Evolutionary conservation across 164 flowering plant species (phyloP).

Genomic region (Warburgia ugandensis): DNA sequence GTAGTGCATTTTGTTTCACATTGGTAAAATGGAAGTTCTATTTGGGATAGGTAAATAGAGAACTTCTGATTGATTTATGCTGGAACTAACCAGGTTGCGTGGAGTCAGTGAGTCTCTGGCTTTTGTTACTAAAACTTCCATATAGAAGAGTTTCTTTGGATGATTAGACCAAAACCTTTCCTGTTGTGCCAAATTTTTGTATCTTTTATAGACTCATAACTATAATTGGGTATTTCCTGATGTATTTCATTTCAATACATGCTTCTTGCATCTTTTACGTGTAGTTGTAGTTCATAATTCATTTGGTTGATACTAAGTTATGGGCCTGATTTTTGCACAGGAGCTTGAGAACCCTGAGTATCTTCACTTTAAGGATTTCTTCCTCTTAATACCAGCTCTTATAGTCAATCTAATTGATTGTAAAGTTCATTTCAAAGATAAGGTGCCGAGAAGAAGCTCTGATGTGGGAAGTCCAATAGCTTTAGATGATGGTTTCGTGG

Average conservation of each 20-base stretch:
- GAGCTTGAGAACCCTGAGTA: slow-evolving; percentile 13
- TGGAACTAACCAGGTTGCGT: too few relatives aligned
- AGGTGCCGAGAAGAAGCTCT: slow-evolving; percentile 6
- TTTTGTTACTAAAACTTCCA: too few relatives aligned
- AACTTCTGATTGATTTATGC: too few relatives aligned
- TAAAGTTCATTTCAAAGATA: slow-evolving; percentile 13
- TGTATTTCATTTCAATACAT: too few relatives aligned
- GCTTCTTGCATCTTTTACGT: not conserved
- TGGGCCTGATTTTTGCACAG: slow-evolving; percentile 4
- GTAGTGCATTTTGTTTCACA: too few relatives aligned
- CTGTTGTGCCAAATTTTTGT: too few relatives aligned
- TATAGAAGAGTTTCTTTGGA: too few relatives aligned
- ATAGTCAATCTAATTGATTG: slow-evolving; percentile 13
- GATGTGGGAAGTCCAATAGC: slow-evolving; percentile 10
- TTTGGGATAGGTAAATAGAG: too few relatives aligned
- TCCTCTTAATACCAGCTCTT: slow-evolving; percentile 18
- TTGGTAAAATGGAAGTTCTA: too few relatives aligned
- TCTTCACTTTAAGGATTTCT: slow-evolving; percentile 15
- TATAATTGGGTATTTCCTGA: not conserved
- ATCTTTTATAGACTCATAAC: too few relatives aligned
- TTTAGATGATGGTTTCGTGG: slow-evolving; percentile 21
- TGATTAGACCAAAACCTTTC: too few relatives aligned
- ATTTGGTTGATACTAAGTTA: not conserved
- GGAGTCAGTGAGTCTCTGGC: too few relatives aligned
- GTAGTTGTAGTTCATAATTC: not conserved